Conservation (phyloP, 495 filamentous ascomycete species). For the Letharia lupina region DNA sequence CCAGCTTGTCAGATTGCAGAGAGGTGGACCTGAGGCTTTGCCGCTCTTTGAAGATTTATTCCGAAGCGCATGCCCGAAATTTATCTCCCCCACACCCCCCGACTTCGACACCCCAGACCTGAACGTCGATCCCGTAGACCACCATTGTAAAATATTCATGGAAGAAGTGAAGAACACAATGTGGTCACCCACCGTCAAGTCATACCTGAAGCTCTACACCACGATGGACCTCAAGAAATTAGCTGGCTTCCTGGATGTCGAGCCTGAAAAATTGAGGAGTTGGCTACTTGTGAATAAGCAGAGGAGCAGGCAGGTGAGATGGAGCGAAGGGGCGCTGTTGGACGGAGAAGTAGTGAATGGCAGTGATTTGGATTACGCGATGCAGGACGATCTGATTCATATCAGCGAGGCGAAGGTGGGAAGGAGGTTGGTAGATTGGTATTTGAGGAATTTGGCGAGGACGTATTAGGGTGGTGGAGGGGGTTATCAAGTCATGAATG, state of each 20-base stretch:
- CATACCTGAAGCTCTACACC: slow-evolving; percentile 97
- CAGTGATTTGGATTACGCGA: slow-evolving; percentile 91
- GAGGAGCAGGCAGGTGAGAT: slow-evolving; percentile 89
- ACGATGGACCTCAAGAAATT: slow-evolving; percentile 99
- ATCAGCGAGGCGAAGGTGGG: slow-evolving; percentile 98
- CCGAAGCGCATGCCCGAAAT: slow-evolving; percentile 91
- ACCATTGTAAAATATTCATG: slow-evolving; percentile 97
- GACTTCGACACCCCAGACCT: slow-evolving; percentile 91
- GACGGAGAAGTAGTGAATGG: slow-evolving; percentile 87
- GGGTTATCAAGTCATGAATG: neutral
- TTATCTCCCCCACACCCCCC: slow-evolving; percentile 94
- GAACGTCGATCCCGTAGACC: slow-evolving; percentile 95
- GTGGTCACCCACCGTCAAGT: slow-evolving; percentile 86
- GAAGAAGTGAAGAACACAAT: slow-evolving; percentile 98
- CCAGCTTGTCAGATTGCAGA: slow-evolving; percentile 89
- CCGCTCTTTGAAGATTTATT: slow-evolving; percentile 97
- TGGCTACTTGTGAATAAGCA: slow-evolving; percentile 97
- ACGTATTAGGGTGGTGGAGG: slow-evolving; percentile 53
- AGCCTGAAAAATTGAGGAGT: slow-evolving; percentile 81
- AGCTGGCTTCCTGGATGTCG: slow-evolving; percentile 89
- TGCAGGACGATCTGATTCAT: slow-evolving; percentile 95
- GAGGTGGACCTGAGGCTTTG: slow-evolving; percentile 86
- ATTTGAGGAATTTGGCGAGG: slow-evolving; percentile 88
- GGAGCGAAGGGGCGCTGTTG: slow-evolving; percentile 80
- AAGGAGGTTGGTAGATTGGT: slow-evolving; percentile 95